Base-by-base conservation (phyloP, 805 yeast genomes). In the Yarrowia sp. region DNA sequence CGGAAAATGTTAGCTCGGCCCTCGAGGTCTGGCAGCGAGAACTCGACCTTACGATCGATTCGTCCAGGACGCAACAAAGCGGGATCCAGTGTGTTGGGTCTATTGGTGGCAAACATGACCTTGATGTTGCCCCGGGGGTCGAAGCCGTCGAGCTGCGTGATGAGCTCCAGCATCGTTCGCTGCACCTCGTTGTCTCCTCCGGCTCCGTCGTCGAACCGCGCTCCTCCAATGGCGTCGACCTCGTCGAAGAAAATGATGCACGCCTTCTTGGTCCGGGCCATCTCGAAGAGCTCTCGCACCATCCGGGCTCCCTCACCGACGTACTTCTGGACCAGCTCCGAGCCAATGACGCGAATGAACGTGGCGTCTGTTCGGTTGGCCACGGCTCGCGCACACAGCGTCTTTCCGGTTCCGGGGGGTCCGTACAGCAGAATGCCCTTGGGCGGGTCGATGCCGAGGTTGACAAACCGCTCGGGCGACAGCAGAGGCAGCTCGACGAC, bases 281-380 rank as follows among this genome's bases (percentile, higher is more conserved):
- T 92, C 74, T 94, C 99, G 70, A 94, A 94, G 71, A 94, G 81
- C 77, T 94, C 99, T 76, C 99, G 85, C 62, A 94, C 98, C 99
- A 94, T 94, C 73, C 99, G 85, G 4, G 99, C 99, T 78, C 99
- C 99, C 78, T 94, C 99, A 73, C 99, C 99, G 58, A 94, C 98
- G 74, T 94, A 94, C 74, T 94, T 94, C 75, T 94, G 99, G 29
- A 94, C 99, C 73, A 94, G 81, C 76, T 94, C 99, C 1, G 98
- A 93, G 9, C 99, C 99, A 78, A 94, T 94, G 61, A 94, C 99
- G 71, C 99, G 86, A 66, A 94, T 94, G 69, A 94, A 94, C 0
- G 99, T 94, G 24, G 99, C 99, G 76, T 94, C 99, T 2, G 99
- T 94, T 79, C 99, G 87, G 75, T 94, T 94, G 49, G 99, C 99